phyloP scores from a whole-genome alignment of 805 yeast genomes.

The Ogataea saltuana region DNA sequence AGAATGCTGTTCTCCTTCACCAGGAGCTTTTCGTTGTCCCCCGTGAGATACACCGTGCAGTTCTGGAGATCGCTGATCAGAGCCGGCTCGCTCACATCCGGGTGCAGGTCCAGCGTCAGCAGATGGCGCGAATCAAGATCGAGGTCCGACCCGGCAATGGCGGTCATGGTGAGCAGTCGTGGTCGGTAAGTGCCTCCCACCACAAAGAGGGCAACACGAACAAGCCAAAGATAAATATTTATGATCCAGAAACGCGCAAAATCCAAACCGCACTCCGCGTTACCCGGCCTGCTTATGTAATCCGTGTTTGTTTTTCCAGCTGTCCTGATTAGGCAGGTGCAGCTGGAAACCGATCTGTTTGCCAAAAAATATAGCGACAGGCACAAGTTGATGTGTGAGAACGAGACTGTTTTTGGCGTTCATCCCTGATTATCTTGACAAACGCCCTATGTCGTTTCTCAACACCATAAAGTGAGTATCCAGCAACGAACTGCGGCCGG shows the following conservation, averaged over 20 bases:
- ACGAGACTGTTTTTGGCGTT: no score
- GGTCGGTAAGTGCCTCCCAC: no score
- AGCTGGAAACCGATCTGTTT: neutral
- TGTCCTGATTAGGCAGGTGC: no score
- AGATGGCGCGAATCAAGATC: constrained; percentile 21
- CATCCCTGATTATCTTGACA: neutral
- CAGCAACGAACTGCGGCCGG: neutral
- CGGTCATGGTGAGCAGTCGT: constrained; percentile 12
- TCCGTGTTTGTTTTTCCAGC: no score
- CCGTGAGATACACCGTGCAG: constrained; percentile 23
- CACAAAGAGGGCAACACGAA: no score
- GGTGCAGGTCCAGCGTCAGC: constrained; percentile 22
- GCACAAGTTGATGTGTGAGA: no score
- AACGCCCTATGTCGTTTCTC: constrained; percentile 40
- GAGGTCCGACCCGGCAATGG: constrained; percentile 15
- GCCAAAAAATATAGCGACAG: no score
- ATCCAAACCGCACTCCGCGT: no score
- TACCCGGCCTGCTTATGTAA: no score
- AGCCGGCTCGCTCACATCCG: constrained; percentile 22
- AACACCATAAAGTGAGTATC: constrained; percentile 39
- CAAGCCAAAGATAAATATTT: no score
- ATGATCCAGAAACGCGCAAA: no score
- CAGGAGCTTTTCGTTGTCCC: constrained; percentile 26
- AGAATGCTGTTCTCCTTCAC: constrained; percentile 39
- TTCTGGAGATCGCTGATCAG: constrained; percentile 9